phyloP scores from a whole-genome alignment of 306 rosid genomes.

The Amphicarpaea edgeworthii region DNA sequence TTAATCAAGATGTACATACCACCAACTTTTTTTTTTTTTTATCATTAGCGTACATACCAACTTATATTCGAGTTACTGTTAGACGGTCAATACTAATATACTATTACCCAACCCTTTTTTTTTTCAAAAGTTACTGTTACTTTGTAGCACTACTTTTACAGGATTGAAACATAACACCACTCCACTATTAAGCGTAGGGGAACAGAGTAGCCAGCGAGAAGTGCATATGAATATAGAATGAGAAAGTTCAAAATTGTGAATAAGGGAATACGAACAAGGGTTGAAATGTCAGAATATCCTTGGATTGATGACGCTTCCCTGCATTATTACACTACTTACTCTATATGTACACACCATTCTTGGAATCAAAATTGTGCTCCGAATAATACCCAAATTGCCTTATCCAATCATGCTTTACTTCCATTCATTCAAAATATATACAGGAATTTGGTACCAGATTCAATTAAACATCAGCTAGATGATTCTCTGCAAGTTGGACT shows the following conservation, averaged over 20 bases:
- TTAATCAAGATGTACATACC: not conserved
- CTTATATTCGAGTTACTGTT: not conserved
- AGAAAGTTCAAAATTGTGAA: not conserved
- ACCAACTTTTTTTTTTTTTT: too few species aligned
- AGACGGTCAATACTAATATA: not conserved
- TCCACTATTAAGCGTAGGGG: not conserved
- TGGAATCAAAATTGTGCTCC: conserved; percentile 27
- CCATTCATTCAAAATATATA: conserved; percentile 36
- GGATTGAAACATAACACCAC: not conserved
- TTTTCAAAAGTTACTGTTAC: not conserved
- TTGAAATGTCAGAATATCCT: conserved; percentile 48
- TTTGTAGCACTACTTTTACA: not conserved
- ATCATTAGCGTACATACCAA: not conserved
- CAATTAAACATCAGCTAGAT: conserved; percentile 44
- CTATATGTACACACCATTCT: conserved; percentile 22
- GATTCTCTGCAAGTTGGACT: conserved; percentile 59
- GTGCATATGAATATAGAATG: conserved; percentile 10
- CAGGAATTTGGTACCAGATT: conserved; percentile 64
- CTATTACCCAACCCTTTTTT: not conserved
- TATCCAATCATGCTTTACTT: conserved; percentile 38
- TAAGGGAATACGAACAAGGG: conserved; percentile 40
- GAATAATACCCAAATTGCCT: conserved; percentile 34
- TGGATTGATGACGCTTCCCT: conserved; percentile 29
- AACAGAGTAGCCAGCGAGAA: not conserved
- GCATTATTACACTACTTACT: conserved; percentile 15